Percentiles rank a stretch among this genome's conserved stretches.
Evolutionary conservation across 2,329 filamentous ascomycete species (phyloP).

Genomic region (Byssoonygena ceratinophila): DNA sequence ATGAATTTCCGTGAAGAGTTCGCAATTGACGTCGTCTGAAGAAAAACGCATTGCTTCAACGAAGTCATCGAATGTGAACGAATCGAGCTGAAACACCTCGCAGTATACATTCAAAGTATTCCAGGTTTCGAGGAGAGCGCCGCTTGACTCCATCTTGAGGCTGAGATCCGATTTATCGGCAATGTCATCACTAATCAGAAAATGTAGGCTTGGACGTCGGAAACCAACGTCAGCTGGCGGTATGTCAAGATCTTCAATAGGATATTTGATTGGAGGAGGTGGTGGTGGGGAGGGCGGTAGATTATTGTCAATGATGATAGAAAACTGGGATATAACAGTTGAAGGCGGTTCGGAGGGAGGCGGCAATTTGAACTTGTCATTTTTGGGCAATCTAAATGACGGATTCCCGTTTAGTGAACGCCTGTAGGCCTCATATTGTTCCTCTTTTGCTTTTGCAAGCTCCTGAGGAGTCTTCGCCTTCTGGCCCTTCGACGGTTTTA

Average conservation of each 20-base stretch:
- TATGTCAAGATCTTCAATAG: constrained; percentile 85
- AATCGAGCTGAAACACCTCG: constrained; percentile 85
- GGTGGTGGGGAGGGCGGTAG: constrained; percentile 31
- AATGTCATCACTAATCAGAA: constrained; percentile 57
- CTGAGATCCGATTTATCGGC: constrained; percentile 38
- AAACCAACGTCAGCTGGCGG: constrained; percentile 51
- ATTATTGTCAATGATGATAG: constrained; percentile 10
- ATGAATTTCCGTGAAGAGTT: constrained; percentile 81
- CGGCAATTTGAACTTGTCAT: constrained; percentile 12
- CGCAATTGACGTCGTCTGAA: constrained; percentile 62
- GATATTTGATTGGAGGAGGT: constrained; percentile 73
- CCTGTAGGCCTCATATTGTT: constrained; percentile 41
- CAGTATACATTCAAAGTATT: constrained; percentile 97
- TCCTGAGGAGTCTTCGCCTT: constrained; percentile 49
- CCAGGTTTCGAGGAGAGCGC: constrained; percentile 80
- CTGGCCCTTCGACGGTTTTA: constrained; percentile 63
- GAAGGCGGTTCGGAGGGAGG: not conserved
- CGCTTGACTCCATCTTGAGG: constrained; percentile 78
- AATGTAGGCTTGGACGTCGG: constrained; percentile 64
- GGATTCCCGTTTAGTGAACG: constrained; percentile 37
- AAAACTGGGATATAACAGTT: constrained; percentile 4
- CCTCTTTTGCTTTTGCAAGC: constrained; percentile 37
- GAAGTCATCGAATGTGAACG: constrained; percentile 96
- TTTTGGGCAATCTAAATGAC: constrained; percentile 24
- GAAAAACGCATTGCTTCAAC: constrained; percentile 74